Percentiles rank a stretch among this genome's conserved stretches.
Evolutionary conservation across 495 filamentous ascomycete species (phyloP).

Genomic region (Trichocladium uniseriatum): DNA sequence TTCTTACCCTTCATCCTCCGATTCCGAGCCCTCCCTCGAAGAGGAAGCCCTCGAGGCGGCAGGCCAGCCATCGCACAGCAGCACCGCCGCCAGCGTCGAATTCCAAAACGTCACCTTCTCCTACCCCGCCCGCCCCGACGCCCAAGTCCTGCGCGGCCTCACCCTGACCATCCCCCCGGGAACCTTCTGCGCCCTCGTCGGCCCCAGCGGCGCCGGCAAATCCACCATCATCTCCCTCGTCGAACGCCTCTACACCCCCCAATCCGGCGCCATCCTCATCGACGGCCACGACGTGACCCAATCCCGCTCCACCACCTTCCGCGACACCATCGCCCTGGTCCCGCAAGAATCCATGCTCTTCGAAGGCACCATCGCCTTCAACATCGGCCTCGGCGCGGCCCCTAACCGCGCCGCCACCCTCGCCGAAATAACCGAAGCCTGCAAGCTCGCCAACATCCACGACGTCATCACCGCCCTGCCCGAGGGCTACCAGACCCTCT

Average conservation of each 20-base stretch:
- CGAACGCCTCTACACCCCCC: constrained; percentile 53
- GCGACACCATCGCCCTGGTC: constrained; percentile 48
- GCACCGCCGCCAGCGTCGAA: constrained; percentile 45
- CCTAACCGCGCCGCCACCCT: constrained; percentile 32
- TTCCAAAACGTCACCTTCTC: constrained; percentile 49
- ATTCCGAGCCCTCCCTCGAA: not conserved
- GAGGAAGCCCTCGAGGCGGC: constrained; percentile 18
- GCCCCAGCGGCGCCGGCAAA: constrained; percentile 66
- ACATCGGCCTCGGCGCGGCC: constrained; percentile 44
- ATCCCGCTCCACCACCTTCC: constrained; percentile 40
- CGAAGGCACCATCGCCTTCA: constrained; percentile 45
- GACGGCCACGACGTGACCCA: constrained; percentile 40
- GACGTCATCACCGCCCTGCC: constrained; percentile 47
- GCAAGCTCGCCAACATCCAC: constrained; percentile 50
- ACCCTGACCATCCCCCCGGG: constrained; percentile 51
- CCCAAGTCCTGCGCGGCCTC: constrained; percentile 40
- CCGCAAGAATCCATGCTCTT: constrained; percentile 51
- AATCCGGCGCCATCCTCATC: constrained; percentile 44
- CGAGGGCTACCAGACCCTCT: constrained; percentile 54
- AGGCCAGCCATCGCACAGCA: constrained; percentile 53
- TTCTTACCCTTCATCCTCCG: not conserved
- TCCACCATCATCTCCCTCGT: constrained; percentile 56
- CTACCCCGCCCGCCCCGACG: constrained; percentile 48
- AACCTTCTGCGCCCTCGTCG: constrained; percentile 59
- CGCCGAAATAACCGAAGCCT: constrained; percentile 47